These are phyloP conservation scores for Sicyos baderoa DNA, from an alignment of 306 rosid genomes.

Conservation along the genomic window DNA sequence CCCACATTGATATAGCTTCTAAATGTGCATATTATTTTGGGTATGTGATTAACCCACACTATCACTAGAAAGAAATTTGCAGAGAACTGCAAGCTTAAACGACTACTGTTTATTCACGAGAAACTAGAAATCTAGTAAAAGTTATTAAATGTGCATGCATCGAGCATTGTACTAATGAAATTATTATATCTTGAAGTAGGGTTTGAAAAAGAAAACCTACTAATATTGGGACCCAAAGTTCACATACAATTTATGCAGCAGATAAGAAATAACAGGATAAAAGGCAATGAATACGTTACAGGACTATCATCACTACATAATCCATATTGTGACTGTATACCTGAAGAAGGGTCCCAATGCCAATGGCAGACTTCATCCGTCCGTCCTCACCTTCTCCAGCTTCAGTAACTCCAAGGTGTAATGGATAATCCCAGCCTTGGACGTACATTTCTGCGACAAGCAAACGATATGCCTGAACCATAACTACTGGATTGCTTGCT, in stretches of 20 bases:
- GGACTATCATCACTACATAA: background rate
- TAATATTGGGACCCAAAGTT: background rate
- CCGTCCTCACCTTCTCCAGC: constrained; percentile 99
- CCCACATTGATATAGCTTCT: too few relatives aligned
- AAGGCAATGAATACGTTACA: background rate
- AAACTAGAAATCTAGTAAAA: background rate
- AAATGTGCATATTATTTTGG: background rate
- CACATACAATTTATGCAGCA: background rate
- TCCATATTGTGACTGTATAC: constrained; percentile 26
- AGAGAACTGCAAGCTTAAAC: background rate
- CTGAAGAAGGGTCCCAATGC: constrained; percentile 99
- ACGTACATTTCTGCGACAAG: constrained; percentile 97
- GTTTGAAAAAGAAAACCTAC: background rate
- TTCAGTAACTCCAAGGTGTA: constrained; percentile 98
- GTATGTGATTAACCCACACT: background rate
- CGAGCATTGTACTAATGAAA: background rate
- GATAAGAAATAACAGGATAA: background rate
- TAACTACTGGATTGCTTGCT: constrained; percentile 97
- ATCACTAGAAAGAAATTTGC: background rate
- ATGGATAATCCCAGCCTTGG: constrained; percentile 94
- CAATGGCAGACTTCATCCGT: constrained; percentile 97
- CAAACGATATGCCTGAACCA: constrained; percentile 95
- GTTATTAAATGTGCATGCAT: background rate
- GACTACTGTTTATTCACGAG: background rate
- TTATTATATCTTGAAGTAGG: background rate